These are phyloP conservation scores for Bonia amplexicaulis DNA, from an alignment of 176 grass and related monocot genomes.

Conservation along the genomic window DNA sequence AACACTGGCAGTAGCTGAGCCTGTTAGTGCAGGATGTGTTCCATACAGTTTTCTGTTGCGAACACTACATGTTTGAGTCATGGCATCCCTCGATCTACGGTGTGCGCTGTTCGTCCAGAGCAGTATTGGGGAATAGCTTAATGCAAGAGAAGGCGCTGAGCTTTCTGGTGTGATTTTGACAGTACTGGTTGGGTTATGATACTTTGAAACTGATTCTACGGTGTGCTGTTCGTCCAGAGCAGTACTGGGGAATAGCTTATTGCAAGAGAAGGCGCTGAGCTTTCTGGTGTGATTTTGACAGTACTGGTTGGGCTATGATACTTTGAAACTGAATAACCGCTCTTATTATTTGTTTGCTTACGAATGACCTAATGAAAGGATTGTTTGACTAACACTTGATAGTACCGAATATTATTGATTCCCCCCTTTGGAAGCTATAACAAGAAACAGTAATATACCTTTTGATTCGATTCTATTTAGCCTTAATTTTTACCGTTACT, in stretches of 20 bases:
- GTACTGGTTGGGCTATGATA: conserved; percentile 27
- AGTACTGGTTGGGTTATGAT: conserved; percentile 27
- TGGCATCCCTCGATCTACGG: background rate
- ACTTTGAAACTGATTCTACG: background rate
- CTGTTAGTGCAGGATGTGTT: background rate
- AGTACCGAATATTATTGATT: conserved; percentile 24
- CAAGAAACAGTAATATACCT: conserved; percentile 14
- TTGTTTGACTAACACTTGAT: conserved; percentile 29
- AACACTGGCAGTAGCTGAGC: conserved; percentile 7
- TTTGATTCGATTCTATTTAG: conserved; percentile 22
- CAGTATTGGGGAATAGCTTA: background rate
- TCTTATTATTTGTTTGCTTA: conserved; percentile 15
- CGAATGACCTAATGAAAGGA: background rate
- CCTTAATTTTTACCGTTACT: background rate
- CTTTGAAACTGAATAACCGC: conserved; percentile 3
- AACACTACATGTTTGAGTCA: background rate
- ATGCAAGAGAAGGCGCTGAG: conserved; percentile 14
- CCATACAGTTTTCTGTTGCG: background rate
- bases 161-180: conserved; percentile 34
- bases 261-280: conserved; percentile 9
- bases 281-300: conserved; percentile 35
- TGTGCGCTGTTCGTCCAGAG: background rate
- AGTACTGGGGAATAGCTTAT: background rate
- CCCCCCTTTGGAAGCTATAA: conserved; percentile 6
- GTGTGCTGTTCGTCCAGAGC: background rate